Conservation (phyloP, 1,139 yeast species). For the Debaryomyces udenii region DNA sequence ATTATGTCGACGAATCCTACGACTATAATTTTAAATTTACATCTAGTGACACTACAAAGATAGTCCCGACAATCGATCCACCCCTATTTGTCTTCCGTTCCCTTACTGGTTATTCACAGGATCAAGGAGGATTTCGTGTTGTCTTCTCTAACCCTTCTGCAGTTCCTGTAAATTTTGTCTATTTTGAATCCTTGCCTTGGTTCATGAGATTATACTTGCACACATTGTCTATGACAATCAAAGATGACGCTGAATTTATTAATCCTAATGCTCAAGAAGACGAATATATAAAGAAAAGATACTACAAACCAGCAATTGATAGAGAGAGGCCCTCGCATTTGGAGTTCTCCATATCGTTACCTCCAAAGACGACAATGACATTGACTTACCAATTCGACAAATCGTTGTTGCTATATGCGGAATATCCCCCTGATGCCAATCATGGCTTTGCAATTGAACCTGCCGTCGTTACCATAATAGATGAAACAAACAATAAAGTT, state of each 20-base stretch:
- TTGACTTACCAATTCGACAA: constrained; percentile 84
- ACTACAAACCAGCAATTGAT: constrained; percentile 79
- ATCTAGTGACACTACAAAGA: constrained; percentile 37
- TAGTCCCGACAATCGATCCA: constrained; percentile 46
- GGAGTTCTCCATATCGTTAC: constrained; percentile 67
- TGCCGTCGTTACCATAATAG: constrained; percentile 66
- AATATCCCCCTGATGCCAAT: constrained; percentile 98
- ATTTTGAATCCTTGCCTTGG: constrained; percentile 92
- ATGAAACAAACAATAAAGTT: constrained; percentile 22
- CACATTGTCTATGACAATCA: constrained; percentile 46
- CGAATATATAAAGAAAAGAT: constrained; percentile 49
- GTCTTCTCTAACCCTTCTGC: constrained; percentile 69
- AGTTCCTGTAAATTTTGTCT: constrained; percentile 53
- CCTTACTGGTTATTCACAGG: constrained; percentile 89
- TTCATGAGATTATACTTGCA: constrained; percentile 82
- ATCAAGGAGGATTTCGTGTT: constrained; percentile 84
- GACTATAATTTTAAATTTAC: constrained; percentile 43
- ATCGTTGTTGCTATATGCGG: constrained; percentile 79
- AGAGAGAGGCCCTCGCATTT: constrained; percentile 81
- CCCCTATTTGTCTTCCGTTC: constrained; percentile 83
- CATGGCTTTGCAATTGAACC: constrained; percentile 97
- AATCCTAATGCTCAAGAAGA: constrained; percentile 28
- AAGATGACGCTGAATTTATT: constrained; percentile 21
- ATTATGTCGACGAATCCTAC: constrained; percentile 35
- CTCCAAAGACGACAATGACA: constrained; percentile 63